Conservation (phyloP, 2,329 filamentous ascomycete genomes). For the Neonectria neomacrospora region DNA sequence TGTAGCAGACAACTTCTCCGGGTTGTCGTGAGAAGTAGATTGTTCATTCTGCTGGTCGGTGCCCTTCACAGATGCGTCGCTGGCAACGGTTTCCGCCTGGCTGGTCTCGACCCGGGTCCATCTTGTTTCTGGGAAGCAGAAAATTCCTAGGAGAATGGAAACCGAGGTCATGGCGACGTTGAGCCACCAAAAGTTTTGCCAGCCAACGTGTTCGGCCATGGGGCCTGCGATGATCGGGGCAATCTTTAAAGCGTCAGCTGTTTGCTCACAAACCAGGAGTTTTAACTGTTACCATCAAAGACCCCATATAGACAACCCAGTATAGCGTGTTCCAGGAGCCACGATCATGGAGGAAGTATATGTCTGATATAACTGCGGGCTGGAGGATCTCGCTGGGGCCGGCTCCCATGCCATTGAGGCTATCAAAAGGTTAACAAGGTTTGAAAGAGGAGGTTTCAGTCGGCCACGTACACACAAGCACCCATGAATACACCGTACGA, state of each 20-base stretch:
- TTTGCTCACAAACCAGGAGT: too few relatives aligned
- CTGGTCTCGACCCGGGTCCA: background rate
- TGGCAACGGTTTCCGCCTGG: background rate
- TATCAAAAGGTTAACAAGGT: background rate
- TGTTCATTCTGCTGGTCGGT: slow-evolving; percentile 8
- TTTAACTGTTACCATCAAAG: background rate
- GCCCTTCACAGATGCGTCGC: background rate
- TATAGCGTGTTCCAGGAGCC: slow-evolving; percentile 5
- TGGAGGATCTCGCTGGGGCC: slow-evolving; percentile 2
- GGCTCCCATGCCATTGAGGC: slow-evolving; percentile 2
- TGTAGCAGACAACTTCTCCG: background rate
- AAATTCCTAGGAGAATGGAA: background rate
- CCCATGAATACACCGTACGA: slow-evolving; percentile 22
- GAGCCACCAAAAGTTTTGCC: slow-evolving; percentile 16
- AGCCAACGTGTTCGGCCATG: slow-evolving; percentile 17
- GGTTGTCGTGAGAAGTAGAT: background rate
- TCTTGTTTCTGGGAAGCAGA: slow-evolving; percentile 13
- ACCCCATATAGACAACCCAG: slow-evolving; percentile 5
- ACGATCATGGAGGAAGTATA: slow-evolving; percentile 13
- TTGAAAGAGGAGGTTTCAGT: background rate
- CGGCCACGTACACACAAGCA: slow-evolving; percentile 5
- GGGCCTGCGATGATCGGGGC: slow-evolving; percentile 7
- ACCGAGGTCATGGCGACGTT: slow-evolving; percentile 8
- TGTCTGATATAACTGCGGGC: slow-evolving; percentile 1
- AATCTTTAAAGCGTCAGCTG: background rate